Conservation (phyloP, 176 grass and related monocot genomes). For the Alloteropsis semialata region DNA sequence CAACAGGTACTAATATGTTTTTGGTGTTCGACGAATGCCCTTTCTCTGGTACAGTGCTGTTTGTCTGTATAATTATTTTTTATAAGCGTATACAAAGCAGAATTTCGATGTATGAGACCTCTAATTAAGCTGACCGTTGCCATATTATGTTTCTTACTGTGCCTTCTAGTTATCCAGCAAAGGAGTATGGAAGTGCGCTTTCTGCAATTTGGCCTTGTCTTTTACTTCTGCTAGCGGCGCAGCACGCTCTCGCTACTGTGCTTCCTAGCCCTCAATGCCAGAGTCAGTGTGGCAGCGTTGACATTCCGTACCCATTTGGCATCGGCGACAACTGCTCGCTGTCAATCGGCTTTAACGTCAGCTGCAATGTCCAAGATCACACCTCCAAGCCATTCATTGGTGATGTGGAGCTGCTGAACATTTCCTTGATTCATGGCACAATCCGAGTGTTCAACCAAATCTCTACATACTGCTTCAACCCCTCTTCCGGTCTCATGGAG, state of each 20-base stretch:
- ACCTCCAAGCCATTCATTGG: not conserved
- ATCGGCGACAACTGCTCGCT: conserved; percentile 26
- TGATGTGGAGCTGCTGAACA: not conserved
- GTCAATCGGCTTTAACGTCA: not conserved
- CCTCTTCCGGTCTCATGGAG: not conserved
- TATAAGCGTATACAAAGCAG: too few relatives aligned
- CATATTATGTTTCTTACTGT: too few relatives aligned
- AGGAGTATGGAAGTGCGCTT: not conserved
- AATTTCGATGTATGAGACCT: not conserved
- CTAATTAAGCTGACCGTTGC: too few relatives aligned
- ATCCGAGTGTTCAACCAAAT: not conserved
- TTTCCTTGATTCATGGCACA: not conserved
- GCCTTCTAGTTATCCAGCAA: not conserved
- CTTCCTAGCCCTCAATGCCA: conserved; percentile 8
- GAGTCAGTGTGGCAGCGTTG: conserved; percentile 19
- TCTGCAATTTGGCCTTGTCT: not conserved
- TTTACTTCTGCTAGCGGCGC: not conserved
- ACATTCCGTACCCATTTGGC: conserved; percentile 48
- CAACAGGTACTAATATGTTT: too few relatives aligned
- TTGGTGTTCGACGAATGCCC: too few relatives aligned
- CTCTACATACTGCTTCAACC: conserved; percentile 4
- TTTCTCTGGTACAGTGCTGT: too few relatives aligned
- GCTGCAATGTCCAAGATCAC: not conserved
- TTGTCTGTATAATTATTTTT: too few relatives aligned
- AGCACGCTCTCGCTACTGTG: not conserved